phyloP scores from a whole-genome alignment of 192 early-diverging fungal genomes.

The Phycomyces blakesleeanus region DNA sequence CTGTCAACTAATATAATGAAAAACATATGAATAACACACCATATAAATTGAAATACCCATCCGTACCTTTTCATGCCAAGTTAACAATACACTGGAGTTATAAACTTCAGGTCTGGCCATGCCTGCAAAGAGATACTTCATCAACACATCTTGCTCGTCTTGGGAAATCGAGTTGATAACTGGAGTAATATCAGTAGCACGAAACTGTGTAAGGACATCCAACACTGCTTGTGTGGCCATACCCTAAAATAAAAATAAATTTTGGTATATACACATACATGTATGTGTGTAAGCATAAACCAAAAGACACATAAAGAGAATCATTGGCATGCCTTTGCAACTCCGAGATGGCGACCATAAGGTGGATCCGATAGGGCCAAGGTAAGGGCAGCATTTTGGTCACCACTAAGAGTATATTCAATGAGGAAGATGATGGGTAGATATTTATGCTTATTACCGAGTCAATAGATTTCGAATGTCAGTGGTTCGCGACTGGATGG shows the following conservation, averaged over 20 bases:
- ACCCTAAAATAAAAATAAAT: slow-evolving; percentile 39
- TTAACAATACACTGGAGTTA: slow-evolving; percentile 79
- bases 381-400: slow-evolving; percentile 53
- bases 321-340: slow-evolving; percentile 53
- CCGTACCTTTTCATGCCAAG: slow-evolving; percentile 91
- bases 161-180: slow-evolving; percentile 57
- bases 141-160: slow-evolving; percentile 72
- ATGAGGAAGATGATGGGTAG: not conserved
- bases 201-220: slow-evolving; percentile 73
- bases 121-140: slow-evolving; percentile 92
- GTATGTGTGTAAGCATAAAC: too few species aligned
- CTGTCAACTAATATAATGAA: slow-evolving; percentile 56
- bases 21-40: not conserved
- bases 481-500: slow-evolving; percentile 51
- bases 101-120: slow-evolving; percentile 80
- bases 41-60: not conserved
- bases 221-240: slow-evolving; percentile 75
- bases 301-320: too few species aligned
- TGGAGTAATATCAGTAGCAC: slow-evolving; percentile 62
- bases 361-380: slow-evolving; percentile 66
- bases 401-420: slow-evolving; percentile 42
- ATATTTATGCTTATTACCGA: slow-evolving; percentile 34
- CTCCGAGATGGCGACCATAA: slow-evolving; percentile 57
- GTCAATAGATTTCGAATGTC: slow-evolving; percentile 65
- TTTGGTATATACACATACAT: not conserved